Percentiles rank a stretch among this genome's conserved stretches.
Evolutionary conservation across 2,329 filamentous ascomycete species (phyloP).

Genomic region (Chaetomiaceae sp.): DNA sequence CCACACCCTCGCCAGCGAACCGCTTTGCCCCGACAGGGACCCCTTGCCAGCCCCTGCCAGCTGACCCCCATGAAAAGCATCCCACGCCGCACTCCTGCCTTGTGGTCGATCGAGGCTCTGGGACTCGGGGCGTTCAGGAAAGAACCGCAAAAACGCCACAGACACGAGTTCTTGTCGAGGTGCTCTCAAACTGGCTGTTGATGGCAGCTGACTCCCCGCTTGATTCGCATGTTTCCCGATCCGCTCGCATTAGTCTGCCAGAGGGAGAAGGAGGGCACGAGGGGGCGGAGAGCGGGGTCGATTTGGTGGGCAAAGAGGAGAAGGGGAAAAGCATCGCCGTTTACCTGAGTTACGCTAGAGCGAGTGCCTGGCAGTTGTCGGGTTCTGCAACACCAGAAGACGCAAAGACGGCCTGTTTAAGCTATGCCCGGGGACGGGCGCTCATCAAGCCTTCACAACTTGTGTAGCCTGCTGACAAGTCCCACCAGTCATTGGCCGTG

Average conservation of each 20-base stretch:
- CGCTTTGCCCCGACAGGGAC: conserved; percentile 6
- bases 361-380: too few relatives aligned
- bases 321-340: not conserved
- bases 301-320: not conserved
- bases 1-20: conserved; percentile 11
- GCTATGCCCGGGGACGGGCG: too few relatives aligned
- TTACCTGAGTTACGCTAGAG: too few relatives aligned
- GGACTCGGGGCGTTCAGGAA: not conserved
- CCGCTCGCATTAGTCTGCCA: not conserved
- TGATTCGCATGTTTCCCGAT: not conserved
- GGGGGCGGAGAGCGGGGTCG: conserved; percentile 11
- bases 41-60: conserved; percentile 10
- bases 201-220: not conserved
- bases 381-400: not conserved
- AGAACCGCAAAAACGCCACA: conserved; percentile 4
- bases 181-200: not conserved
- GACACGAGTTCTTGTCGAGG: not conserved
- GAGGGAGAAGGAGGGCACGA: conserved; percentile 9
- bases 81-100: conserved; percentile 19
- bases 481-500: too few relatives aligned
- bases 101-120: conserved; percentile 17
- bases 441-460: too few relatives aligned
- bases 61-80: conserved; percentile 2
- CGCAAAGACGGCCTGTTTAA: too few relatives aligned
- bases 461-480: too few relatives aligned